phyloP scores from a whole-genome alignment of 768 basidiomycete genomes.

The Lactarius vividus region DNA sequence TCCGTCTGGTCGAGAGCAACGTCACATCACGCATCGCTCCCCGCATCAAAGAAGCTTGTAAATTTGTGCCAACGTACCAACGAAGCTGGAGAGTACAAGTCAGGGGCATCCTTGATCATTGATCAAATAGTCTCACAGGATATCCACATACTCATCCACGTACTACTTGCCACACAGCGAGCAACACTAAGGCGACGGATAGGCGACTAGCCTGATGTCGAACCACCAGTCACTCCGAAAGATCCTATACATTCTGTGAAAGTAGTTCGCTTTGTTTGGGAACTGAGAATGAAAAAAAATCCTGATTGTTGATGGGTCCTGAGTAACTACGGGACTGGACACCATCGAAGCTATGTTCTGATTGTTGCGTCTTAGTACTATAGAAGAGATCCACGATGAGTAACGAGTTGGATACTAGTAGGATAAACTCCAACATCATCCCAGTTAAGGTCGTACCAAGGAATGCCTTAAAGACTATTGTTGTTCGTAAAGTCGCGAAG shows the following conservation, averaged over 20 bases:
- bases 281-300: no score
- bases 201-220: conserved; percentile 41
- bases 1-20: conserved; percentile 61
- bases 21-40: conserved; percentile 73
- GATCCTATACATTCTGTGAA: conserved; percentile 41
- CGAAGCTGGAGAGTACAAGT: conserved; percentile 34
- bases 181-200: background rate
- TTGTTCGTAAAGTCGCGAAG: no score
- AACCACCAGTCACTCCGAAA: conserved; percentile 73
- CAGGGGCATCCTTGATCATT: conserved; percentile 28
- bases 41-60: conserved; percentile 46
- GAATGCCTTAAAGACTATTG: no score
- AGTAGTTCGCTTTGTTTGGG: no score
- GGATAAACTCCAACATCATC: no score
- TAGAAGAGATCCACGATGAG: no score
- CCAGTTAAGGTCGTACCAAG: no score
- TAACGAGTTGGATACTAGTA: no score
- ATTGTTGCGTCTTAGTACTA: conserved; percentile 39
- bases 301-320: conserved; percentile 44
- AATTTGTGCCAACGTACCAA: conserved; percentile 42
- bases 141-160: conserved; percentile 66
- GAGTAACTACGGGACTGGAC: conserved; percentile 73
- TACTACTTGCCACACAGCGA: conserved; percentile 43
- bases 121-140: conserved; percentile 32
- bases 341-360: conserved; percentile 54